Conservation (phyloP, 345 rosid species). For the Citrus trifoliata region DNA sequence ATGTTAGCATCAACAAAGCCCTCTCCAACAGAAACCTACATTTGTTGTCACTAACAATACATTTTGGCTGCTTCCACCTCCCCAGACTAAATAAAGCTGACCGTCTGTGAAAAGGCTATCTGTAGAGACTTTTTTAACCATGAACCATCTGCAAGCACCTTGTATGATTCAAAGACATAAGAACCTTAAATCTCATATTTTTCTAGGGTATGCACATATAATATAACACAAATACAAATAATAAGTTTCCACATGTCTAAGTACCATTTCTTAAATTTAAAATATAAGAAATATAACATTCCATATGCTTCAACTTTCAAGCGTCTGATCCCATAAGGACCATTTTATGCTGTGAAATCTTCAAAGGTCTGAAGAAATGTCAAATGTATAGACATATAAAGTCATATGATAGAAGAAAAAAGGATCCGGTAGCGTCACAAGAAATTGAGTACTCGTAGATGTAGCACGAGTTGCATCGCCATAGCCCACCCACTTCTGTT, state of each 20-base stretch:
- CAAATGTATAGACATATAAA: slow-evolving; percentile 4
- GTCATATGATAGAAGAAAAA: not conserved
- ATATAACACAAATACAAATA: no score
- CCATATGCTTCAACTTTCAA: not conserved
- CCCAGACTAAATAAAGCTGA: no score
- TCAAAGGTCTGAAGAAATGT: slow-evolving; percentile 7
- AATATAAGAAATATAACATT: not conserved
- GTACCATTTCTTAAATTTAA: not conserved
- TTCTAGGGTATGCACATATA: no score
- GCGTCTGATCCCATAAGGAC: not conserved
- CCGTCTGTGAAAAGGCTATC: no score
- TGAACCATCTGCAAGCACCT: no score
- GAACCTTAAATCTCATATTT: no score
- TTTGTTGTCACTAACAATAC: no score
- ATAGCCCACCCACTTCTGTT: not conserved
- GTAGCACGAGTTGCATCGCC: slow-evolving; percentile 1
- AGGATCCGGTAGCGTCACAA: not conserved
- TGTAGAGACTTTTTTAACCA: no score
- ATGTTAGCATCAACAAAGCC: no score
- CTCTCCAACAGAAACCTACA: no score
- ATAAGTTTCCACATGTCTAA: not conserved
- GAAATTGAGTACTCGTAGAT: not conserved
- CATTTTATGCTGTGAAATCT: slow-evolving; percentile 8
- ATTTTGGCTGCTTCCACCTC: no score
- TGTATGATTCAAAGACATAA: no score